These are phyloP conservation scores for Ophiostoma perfectum DNA, from an alignment of 2,329 filamentous ascomycete species.

Conservation along the genomic window DNA sequence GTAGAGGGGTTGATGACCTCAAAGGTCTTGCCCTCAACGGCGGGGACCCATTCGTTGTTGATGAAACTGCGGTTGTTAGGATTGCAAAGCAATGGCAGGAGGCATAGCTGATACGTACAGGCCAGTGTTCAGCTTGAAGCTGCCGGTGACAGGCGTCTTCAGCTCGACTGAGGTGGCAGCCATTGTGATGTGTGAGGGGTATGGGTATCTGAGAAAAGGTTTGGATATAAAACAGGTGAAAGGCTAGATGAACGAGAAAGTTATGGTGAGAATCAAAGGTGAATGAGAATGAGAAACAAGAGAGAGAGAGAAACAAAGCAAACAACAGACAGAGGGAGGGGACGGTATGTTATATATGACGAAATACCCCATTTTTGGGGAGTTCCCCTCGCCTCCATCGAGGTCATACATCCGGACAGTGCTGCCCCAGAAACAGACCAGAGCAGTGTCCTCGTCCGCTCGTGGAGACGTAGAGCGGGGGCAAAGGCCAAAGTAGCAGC, in stretches of 20 bases:
- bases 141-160: constrained; percentile 61
- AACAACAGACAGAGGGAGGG: background rate
- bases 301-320: background rate
- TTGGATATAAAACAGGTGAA: background rate
- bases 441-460: background rate
- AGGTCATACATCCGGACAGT: constrained; percentile 8
- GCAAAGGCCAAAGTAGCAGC: background rate
- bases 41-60: constrained; percentile 85
- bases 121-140: constrained; percentile 55
- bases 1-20: constrained; percentile 85
- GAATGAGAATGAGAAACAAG: background rate
- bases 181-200: constrained; percentile 29
- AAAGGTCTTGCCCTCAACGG: constrained; percentile 81
- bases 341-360: constrained; percentile 13
- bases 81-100: background rate
- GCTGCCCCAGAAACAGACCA: constrained; percentile 3
- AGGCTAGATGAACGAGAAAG: background rate
- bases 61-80: constrained; percentile 58
- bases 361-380: constrained; percentile 6
- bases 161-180: constrained; percentile 46
- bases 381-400: constrained; percentile 4
- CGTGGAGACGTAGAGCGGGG: constrained; percentile 15
- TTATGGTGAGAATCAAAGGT: background rate
- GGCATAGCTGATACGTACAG: constrained; percentile 42
- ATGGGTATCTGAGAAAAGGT: constrained; percentile 7